phyloP scores from a whole-genome alignment of 164 flowering plant genomes.

The Aristolochia fimbriata region DNA sequence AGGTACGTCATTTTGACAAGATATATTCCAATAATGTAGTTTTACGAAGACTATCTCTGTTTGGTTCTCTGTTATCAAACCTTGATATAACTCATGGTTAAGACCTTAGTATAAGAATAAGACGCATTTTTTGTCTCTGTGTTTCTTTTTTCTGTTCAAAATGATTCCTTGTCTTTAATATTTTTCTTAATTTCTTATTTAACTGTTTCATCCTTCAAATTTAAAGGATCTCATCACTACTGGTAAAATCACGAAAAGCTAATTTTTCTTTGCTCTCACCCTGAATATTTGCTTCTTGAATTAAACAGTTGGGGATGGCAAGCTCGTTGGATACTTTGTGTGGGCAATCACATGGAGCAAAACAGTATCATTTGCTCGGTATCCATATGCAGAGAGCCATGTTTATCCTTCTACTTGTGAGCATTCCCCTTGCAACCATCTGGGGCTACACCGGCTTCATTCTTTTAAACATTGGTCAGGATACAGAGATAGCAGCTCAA shows the following conservation, averaged over 20 bases:
- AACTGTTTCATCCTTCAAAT: too few relatives aligned
- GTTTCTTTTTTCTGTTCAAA: too few relatives aligned
- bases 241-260: not conserved
- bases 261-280: too few relatives aligned
- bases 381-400: conserved; percentile 16
- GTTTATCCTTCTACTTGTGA: conserved; percentile 10
- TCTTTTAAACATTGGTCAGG: conserved; percentile 11
- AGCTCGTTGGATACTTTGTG: conserved; percentile 15
- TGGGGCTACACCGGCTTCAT: conserved; percentile 7
- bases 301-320: conserved; percentile 7
- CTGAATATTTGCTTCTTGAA: too few relatives aligned
- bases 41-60: not conserved
- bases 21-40: not conserved
- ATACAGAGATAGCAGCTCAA: conserved; percentile 11
- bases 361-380: conserved; percentile 19
- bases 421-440: conserved; percentile 12
- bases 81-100: not conserved
- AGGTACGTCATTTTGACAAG: not conserved
- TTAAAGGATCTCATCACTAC: not conserved
- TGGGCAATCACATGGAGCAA: conserved; percentile 16
- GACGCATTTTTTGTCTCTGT: too few relatives aligned
- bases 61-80: not conserved
- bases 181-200: too few relatives aligned
- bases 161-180: too few relatives aligned
- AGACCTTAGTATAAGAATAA: too few relatives aligned